Percentiles rank a stretch among this genome's conserved stretches.
These are phyloP conservation scores for Podospora pseudopauciseta DNA, from an alignment of 495 filamentous ascomycete genomes.

Conservation along the genomic window DNA sequence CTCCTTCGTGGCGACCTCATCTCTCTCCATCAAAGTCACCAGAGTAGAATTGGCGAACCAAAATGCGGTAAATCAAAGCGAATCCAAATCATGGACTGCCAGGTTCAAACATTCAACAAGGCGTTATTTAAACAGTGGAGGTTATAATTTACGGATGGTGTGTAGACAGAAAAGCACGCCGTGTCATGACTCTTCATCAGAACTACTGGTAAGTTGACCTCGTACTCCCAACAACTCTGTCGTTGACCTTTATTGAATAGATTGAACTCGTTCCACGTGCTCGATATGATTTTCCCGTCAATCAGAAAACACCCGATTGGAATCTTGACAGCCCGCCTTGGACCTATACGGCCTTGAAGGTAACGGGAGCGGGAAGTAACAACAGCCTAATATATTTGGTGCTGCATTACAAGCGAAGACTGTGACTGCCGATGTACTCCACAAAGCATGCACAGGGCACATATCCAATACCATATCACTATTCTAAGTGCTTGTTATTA, in stretches of 20 bases:
- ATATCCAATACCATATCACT: neutral
- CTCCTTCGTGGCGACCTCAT: too few relatives aligned
- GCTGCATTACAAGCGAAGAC: neutral
- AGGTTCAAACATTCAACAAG: too few relatives aligned
- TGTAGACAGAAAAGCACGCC: too few relatives aligned
- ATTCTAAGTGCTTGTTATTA: constrained; percentile 2
- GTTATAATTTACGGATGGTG: too few relatives aligned
- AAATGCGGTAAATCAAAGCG: too few relatives aligned
- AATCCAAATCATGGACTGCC: too few relatives aligned
- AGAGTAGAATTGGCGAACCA: too few relatives aligned
- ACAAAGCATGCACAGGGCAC: neutral
- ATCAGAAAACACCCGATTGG: neutral
- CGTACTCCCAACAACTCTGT: neutral
- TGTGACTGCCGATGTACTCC: neutral
- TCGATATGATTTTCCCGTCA: neutral
- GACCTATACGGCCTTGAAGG: neutral
- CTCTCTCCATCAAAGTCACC: too few relatives aligned
- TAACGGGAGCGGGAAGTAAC: neutral
- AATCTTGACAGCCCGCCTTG: neutral
- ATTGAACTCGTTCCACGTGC: neutral
- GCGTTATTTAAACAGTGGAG: too few relatives aligned
- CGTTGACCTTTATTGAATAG: neutral
- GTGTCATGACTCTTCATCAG: neutral
- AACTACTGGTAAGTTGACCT: neutral
- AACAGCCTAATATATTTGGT: neutral